A percentile compares a stretch with the other conserved stretches of the same genome.
phyloP scores from a whole-genome alignment of 1,284 basidiomycete species.

The Ustilago nuda region DNA sequence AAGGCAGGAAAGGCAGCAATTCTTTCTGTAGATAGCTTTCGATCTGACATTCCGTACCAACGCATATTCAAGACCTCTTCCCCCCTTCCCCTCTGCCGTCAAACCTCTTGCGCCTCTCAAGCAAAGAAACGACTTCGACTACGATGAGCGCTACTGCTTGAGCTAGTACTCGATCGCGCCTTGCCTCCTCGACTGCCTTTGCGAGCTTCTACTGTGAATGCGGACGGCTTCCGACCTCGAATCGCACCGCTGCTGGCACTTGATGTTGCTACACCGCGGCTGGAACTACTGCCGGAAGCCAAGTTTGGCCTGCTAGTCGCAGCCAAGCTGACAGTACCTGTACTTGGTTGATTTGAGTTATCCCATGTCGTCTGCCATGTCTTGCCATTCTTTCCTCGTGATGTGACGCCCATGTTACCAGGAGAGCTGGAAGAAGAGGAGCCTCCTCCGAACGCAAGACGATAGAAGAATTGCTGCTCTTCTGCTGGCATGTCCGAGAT shows the following conservation, averaged over 20 bases:
- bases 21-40: not conserved
- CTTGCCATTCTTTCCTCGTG: conserved; percentile 31
- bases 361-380: conserved; percentile 49
- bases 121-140: conserved; percentile 22
- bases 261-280: not conserved
- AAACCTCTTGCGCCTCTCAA: conserved; percentile 4
- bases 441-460: conserved; percentile 37
- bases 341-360: not conserved
- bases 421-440: conserved; percentile 5
- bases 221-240: conserved; percentile 14
- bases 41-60: conserved; percentile 1
- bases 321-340: not conserved
- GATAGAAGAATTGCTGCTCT: conserved; percentile 29
- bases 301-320: conserved; percentile 7
- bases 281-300: not conserved
- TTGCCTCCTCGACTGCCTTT: conserved; percentile 12
- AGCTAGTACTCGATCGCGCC: not conserved
- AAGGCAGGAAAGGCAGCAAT: not conserved
- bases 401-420: conserved; percentile 14
- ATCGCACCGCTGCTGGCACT: not conserved
- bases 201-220: not conserved
- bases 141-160: conserved; percentile 11
- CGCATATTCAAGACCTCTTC: not conserved
- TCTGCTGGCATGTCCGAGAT: conserved; percentile 44
- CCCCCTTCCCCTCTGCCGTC: conserved; percentile 11